Evolutionary conservation across 2,329 filamentous ascomycete species (phyloP).

Genomic region (Claviceps sp.): DNA sequence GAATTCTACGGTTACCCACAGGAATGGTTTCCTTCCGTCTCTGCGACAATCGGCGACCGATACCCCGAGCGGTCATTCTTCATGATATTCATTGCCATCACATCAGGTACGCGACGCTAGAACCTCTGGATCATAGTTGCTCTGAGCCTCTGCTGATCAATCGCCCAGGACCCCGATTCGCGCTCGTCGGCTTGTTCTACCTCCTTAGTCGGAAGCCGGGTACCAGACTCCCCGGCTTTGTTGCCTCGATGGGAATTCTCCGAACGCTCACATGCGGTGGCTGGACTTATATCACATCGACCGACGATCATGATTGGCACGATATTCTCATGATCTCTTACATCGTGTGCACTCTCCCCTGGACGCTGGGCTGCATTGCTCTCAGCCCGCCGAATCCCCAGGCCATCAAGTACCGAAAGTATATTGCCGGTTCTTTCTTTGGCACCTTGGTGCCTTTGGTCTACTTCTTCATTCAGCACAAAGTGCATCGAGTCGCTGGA

Average conservation of each 20-base stretch:
- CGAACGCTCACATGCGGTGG: conserved; percentile 89
- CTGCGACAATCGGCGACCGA: conserved; percentile 90
- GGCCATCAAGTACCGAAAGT: conserved; percentile 81
- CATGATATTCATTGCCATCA: conserved; percentile 93
- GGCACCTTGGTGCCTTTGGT: conserved; percentile 78
- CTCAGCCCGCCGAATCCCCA: conserved; percentile 73
- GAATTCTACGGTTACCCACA: conserved; percentile 89
- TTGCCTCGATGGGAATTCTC: conserved; percentile 69
- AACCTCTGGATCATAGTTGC: not conserved
- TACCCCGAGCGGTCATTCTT: conserved; percentile 96
- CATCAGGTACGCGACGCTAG: conserved; percentile 49
- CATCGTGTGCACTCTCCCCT: conserved; percentile 82
- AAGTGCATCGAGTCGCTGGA: conserved; percentile 85
- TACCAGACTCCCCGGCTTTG: conserved; percentile 63
- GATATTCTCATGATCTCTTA: conserved; percentile 99
- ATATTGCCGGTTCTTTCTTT: conserved; percentile 73
- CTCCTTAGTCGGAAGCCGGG: conserved; percentile 68
- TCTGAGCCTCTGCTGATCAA: not conserved
- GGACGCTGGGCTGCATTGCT: conserved; percentile 82
- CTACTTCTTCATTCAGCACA: conserved; percentile 98
- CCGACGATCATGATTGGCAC: conserved; percentile 96
- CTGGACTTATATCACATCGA: conserved; percentile 97
- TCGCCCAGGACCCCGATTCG: conserved; percentile 65
- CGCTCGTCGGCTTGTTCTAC: conserved; percentile 84
- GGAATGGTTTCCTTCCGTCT: conserved; percentile 95